Evolutionary conservation across 1,284 basidiomycete species (phyloP).

Genomic region (Pholiota adiposa): DNA sequence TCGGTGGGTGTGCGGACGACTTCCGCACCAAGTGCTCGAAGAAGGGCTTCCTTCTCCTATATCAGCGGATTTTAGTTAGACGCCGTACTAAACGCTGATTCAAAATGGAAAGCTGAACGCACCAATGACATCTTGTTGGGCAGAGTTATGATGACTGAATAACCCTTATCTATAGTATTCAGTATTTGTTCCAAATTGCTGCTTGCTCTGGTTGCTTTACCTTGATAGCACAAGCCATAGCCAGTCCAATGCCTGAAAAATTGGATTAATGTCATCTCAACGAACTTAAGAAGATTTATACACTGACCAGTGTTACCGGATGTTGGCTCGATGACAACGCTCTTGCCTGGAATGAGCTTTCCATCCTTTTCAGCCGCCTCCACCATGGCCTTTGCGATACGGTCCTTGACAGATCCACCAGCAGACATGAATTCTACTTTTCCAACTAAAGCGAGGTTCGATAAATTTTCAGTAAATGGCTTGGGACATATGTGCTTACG

Average conservation of each 20-base stretch:
- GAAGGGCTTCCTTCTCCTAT: constrained; percentile 91
- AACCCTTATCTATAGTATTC: constrained; percentile 88
- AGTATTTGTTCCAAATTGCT: constrained; percentile 46
- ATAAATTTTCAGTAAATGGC: constrained; percentile 3
- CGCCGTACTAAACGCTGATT: neutral
- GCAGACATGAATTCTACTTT: constrained; percentile 92
- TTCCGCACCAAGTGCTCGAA: constrained; percentile 91
- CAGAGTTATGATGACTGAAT: constrained; percentile 92
- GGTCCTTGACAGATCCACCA: constrained; percentile 95
- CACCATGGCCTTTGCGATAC: constrained; percentile 98
- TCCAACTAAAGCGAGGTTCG: constrained; percentile 59
- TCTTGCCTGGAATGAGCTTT: constrained; percentile 84
- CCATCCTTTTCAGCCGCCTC: constrained; percentile 90
- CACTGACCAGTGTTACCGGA: constrained; percentile 91
- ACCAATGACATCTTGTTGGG: constrained; percentile 96
- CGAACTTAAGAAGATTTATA: neutral
- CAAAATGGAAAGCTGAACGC: constrained; percentile 26
- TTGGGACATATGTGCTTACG: constrained; percentile 54
- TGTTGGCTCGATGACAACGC: constrained; percentile 92
- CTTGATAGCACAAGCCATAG: constrained; percentile 91
- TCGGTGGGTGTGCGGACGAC: constrained; percentile 95
- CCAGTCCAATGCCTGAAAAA: constrained; percentile 82
- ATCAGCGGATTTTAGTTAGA: neutral
- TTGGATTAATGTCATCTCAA: neutral
- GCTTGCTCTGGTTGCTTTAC: constrained; percentile 43